Percentiles rank a stretch among this genome's conserved stretches.
These are phyloP conservation scores for Zangia roseola DNA, from an alignment of 768 basidiomycete genomes.

Conservation along the genomic window DNA sequence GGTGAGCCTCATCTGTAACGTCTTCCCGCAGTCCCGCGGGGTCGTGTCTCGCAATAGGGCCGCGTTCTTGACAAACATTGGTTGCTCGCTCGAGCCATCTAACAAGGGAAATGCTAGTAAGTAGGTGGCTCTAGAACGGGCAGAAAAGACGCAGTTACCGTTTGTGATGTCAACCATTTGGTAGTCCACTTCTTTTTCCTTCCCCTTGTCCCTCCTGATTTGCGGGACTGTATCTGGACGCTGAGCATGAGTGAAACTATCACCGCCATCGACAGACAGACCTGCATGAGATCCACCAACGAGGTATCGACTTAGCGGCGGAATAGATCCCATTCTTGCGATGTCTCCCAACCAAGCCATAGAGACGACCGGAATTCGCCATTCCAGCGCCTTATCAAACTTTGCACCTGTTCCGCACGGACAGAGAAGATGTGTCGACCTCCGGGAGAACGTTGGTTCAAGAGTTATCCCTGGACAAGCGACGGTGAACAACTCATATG, in stretches of 20 bases:
- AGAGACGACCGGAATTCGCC: slow-evolving; percentile 73
- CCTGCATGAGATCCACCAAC: slow-evolving; percentile 38
- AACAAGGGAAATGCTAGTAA: background rate
- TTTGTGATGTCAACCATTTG: slow-evolving; percentile 40
- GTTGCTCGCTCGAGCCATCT: slow-evolving; percentile 8
- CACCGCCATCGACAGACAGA: slow-evolving; percentile 31
- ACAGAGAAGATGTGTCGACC: slow-evolving; percentile 80
- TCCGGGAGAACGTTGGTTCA: slow-evolving; percentile 58
- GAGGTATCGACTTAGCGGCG: slow-evolving; percentile 33
- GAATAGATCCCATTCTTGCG: slow-evolving; percentile 50
- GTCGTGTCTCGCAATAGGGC: slow-evolving; percentile 21
- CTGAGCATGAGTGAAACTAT: slow-evolving; percentile 21
- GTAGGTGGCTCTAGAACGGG: background rate
- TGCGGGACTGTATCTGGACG: slow-evolving; percentile 1
- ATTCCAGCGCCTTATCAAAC: slow-evolving; percentile 74
- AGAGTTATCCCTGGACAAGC: slow-evolving; percentile 48
- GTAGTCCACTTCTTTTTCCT: slow-evolving; percentile 29
- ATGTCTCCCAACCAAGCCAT: slow-evolving; percentile 69
- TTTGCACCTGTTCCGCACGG: slow-evolving; percentile 69
- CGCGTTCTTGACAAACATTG: slow-evolving; percentile 20
- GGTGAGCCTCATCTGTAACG: background rate
- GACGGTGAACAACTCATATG: background rate
- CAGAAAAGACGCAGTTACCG: slow-evolving; percentile 16
- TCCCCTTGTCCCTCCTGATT: slow-evolving; percentile 23
- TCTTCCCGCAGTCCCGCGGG: background rate